Conservation (phyloP, 1,284 basidiomycete species). For the Gastroboletus turbinatus region DNA sequence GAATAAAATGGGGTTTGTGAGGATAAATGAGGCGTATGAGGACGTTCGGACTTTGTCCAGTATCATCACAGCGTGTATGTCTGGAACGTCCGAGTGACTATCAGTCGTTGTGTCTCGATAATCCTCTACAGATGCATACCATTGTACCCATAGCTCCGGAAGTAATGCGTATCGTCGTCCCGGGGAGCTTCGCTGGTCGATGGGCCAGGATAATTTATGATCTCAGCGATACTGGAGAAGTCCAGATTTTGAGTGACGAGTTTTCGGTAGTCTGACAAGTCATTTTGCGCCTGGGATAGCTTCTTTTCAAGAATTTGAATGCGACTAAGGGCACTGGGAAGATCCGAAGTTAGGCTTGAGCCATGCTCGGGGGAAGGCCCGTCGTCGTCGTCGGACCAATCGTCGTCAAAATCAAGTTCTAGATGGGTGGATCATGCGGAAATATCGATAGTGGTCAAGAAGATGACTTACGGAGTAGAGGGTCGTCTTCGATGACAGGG, state of each 20-base stretch:
- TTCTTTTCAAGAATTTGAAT: constrained; percentile 55
- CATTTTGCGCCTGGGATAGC: constrained; percentile 50
- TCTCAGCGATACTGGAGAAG: constrained; percentile 43
- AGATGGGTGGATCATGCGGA: neutral
- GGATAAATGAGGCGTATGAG: constrained; percentile 89
- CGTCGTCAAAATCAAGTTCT: constrained; percentile 64
- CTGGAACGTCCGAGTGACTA: constrained; percentile 35
- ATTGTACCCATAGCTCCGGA: constrained; percentile 90
- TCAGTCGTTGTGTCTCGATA: neutral
- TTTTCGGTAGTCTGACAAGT: constrained; percentile 57
- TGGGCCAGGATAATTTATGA: constrained; percentile 40
- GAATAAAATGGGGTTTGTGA: constrained; percentile 84
- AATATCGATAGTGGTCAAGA: neutral
- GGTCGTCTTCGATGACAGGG: constrained; percentile 82
- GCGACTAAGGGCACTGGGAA: constrained; percentile 40
- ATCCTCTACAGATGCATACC: constrained; percentile 48
- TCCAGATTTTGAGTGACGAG: constrained; percentile 55
- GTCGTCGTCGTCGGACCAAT: constrained; percentile 74
- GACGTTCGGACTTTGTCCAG: constrained; percentile 92
- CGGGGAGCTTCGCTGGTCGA: constrained; percentile 36
- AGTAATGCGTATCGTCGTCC: constrained; percentile 94
- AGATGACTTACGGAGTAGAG: constrained; percentile 72
- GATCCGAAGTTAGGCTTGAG: constrained; percentile 32
- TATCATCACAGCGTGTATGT: constrained; percentile 80
- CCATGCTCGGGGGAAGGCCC: constrained; percentile 14